These are phyloP conservation scores for Bremia lactucae DNA, from an alignment of 352 stramenopile genomes.

Conservation along the genomic window DNA sequence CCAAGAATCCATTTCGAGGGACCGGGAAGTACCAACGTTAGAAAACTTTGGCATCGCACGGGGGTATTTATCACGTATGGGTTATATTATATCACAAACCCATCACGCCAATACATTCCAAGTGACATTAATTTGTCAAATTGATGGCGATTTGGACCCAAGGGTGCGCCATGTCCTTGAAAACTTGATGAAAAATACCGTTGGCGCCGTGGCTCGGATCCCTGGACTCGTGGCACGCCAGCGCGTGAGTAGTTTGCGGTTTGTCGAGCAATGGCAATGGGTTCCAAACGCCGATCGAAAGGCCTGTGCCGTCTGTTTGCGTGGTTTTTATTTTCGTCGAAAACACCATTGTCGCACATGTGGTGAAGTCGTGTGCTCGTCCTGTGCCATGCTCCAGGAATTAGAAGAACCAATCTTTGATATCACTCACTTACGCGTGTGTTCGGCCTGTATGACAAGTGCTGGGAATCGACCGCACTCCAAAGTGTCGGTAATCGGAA, in stretches of 20 bases:
- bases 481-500: constrained; percentile 5
- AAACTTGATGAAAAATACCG: constrained; percentile 49
- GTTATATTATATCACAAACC: constrained; percentile 57
- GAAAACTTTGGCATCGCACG: constrained; percentile 48
- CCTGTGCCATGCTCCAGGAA: constrained; percentile 42
- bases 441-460: constrained; percentile 43
- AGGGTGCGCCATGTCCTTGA: constrained; percentile 37
- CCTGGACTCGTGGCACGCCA: constrained; percentile 45
- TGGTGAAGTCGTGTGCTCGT: constrained; percentile 63
- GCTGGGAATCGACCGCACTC: constrained; percentile 19
- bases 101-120: constrained; percentile 46
- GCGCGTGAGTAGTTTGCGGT: constrained; percentile 52
- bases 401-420: constrained; percentile 65
- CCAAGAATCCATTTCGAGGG: constrained; percentile 53
- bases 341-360: constrained; percentile 67
- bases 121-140: constrained; percentile 61
- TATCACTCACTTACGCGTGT: constrained; percentile 55
- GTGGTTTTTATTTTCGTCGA: constrained; percentile 60
- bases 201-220: constrained; percentile 34
- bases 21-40: constrained; percentile 49
- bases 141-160: constrained; percentile 46
- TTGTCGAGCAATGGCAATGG: constrained; percentile 75
- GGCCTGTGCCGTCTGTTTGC: constrained; percentile 58
- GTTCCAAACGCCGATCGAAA: constrained; percentile 61
- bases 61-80: constrained; percentile 42